These are phyloP conservation scores for Agastache rugosa DNA, from an alignment of 257 asterid genomes.

Conservation along the genomic window DNA sequence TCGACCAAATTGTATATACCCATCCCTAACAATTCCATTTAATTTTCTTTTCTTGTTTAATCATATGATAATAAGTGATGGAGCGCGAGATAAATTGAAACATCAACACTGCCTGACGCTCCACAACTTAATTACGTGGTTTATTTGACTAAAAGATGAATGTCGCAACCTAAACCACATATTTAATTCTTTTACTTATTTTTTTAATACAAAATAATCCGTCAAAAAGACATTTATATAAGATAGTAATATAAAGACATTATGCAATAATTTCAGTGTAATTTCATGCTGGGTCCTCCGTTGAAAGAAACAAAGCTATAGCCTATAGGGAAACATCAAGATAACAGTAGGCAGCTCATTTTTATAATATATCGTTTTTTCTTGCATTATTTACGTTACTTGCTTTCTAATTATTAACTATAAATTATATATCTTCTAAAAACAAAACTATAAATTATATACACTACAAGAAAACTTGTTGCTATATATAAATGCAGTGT, in stretches of 20 bases:
- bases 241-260: not conserved
- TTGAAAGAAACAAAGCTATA: conserved; percentile 28
- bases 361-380: conserved; percentile 1
- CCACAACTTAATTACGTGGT: conserved; percentile 19
- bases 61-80: not conserved
- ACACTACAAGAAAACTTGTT: not conserved
- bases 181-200: not conserved
- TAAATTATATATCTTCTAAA: too few relatives aligned
- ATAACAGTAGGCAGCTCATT: conserved; percentile 4
- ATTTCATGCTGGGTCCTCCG: conserved; percentile 43
- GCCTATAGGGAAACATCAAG: conserved; percentile 14
- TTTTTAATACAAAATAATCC: not conserved
- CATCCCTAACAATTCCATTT: not conserved
- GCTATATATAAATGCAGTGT: conserved; percentile 19
- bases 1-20: conserved; percentile 29
- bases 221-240: not conserved
- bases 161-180: conserved; percentile 20
- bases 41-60: not conserved
- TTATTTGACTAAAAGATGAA: conserved; percentile 19
- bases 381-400: conserved; percentile 38
- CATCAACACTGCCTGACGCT: conserved; percentile 24
- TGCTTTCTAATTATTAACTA: conserved; percentile 31
- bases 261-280: conserved; percentile 35
- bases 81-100: conserved; percentile 3
- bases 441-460: not conserved